Conservation (phyloP, 768 basidiomycete genomes). For the Boletus rubropictus region DNA sequence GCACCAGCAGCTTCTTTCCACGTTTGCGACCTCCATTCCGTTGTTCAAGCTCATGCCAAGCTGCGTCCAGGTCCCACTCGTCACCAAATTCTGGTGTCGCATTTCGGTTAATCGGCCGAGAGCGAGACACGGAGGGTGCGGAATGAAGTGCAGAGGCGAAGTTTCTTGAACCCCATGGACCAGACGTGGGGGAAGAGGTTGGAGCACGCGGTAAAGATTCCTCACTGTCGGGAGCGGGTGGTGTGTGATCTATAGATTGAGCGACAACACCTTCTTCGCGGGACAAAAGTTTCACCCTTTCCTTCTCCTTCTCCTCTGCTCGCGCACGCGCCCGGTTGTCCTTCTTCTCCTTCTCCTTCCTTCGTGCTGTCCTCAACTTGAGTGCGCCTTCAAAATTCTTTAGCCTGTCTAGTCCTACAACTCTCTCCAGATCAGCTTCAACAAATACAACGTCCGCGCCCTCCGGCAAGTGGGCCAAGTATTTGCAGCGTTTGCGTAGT, state of each 20-base stretch:
- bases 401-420: conserved; percentile 71
- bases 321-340: conserved; percentile 79
- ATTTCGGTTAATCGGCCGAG: conserved; percentile 28
- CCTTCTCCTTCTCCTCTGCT: conserved; percentile 73
- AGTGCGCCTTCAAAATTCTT: conserved; percentile 81
- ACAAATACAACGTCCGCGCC: conserved; percentile 92
- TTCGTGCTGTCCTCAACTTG: conserved; percentile 62
- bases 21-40: conserved; percentile 51
- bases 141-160: conserved; percentile 77
- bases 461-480: conserved; percentile 87
- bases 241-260: conserved; percentile 3
- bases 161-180: conserved; percentile 75
- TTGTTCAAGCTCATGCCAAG: conserved; percentile 78
- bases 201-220: conserved; percentile 6
- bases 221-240: conserved; percentile 13
- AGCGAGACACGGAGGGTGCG: conserved; percentile 41
- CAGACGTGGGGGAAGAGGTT: conserved; percentile 28
- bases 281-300: conserved; percentile 37
- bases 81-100: conserved; percentile 37
- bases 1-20: conserved; percentile 59
- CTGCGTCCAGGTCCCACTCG: conserved; percentile 73
- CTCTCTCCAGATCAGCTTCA: conserved; percentile 75
- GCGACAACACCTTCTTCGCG: conserved; percentile 14
- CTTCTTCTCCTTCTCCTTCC: conserved; percentile 77
- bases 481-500: conserved; percentile 90